Evolutionary conservation across 495 filamentous ascomycete species (phyloP).

Genomic region (Aspergillus cristatus): DNA sequence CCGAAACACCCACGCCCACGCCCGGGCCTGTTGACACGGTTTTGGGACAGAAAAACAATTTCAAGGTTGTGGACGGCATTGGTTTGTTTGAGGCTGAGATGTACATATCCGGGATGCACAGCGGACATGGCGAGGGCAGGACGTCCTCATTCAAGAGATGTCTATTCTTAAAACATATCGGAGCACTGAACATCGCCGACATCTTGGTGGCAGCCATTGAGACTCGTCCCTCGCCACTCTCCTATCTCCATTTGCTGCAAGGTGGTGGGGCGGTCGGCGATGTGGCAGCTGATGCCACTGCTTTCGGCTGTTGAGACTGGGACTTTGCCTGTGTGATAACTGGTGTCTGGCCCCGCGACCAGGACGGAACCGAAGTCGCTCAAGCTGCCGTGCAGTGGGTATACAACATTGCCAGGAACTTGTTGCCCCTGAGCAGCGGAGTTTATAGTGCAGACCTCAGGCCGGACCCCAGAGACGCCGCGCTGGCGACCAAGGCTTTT

Average conservation of each 20-base stretch:
- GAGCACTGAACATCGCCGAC: slow-evolving; percentile 25
- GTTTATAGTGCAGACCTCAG: slow-evolving; percentile 54
- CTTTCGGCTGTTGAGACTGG: slow-evolving; percentile 58
- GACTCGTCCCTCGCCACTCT: slow-evolving; percentile 43
- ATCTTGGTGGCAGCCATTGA: slow-evolving; percentile 37
- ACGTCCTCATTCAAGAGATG: slow-evolving; percentile 59
- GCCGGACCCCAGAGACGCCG: slow-evolving; percentile 49
- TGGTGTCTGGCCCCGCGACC: slow-evolving; percentile 50
- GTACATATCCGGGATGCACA: slow-evolving; percentile 54
- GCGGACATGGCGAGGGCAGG: slow-evolving; percentile 48
- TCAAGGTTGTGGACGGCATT: slow-evolving; percentile 35
- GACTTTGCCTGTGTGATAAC: slow-evolving; percentile 56
- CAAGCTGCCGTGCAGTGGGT: slow-evolving; percentile 44
- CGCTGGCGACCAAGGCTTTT: slow-evolving; percentile 47
- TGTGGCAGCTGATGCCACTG: slow-evolving; percentile 38
- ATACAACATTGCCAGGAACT: slow-evolving; percentile 37
- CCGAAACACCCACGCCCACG: slow-evolving; percentile 8
- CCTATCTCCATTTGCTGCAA: slow-evolving; percentile 56
- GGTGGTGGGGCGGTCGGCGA: slow-evolving; percentile 47
- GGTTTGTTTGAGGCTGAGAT: slow-evolving; percentile 51
- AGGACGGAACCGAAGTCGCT: slow-evolving; percentile 40
- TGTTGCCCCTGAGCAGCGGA: slow-evolving; percentile 45
- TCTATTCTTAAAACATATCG: slow-evolving; percentile 48
- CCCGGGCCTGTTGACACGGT: slow-evolving; percentile 13
- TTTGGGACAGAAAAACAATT: slow-evolving; percentile 28